Evolutionary conservation across 768 basidiomycete species (phyloP).

Genomic region (Serendipita vermifera): DNA sequence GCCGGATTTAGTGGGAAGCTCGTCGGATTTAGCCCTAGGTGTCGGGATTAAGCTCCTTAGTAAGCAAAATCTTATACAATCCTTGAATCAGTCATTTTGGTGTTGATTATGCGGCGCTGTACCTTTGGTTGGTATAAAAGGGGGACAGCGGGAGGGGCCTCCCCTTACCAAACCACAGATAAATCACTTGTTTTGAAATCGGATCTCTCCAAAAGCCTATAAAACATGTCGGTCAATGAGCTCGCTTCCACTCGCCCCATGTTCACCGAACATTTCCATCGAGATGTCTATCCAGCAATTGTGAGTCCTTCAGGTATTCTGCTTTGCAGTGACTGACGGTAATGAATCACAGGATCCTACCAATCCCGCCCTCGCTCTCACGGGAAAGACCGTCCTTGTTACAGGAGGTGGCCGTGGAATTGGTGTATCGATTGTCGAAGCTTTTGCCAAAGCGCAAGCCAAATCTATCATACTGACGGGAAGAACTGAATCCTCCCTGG

Average conservation of each 20-base stretch:
- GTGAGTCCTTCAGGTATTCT: not conserved
- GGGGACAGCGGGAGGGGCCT: too few species aligned
- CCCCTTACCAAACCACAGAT: too few species aligned
- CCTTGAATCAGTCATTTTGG: too few species aligned
- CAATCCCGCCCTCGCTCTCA: not conserved
- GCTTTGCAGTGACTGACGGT: too few species aligned
- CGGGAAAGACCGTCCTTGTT: conserved; percentile 1
- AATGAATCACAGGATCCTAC: not conserved
- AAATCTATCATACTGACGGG: conserved; percentile 1
- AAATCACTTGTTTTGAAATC: too few species aligned
- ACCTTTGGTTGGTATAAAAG: too few species aligned
- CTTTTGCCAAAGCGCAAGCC: conserved; percentile 1
- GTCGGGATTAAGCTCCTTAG: too few species aligned
- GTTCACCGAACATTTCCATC: not conserved
- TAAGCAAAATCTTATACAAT: too few species aligned
- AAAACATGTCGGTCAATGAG: not conserved
- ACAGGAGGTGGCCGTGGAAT: not conserved
- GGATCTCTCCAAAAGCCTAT: too few species aligned
- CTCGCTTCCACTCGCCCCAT: not conserved
- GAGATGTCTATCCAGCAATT: not conserved
- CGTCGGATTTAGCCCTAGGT: too few species aligned
- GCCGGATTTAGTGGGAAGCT: too few species aligned
- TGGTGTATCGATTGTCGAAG: not conserved
- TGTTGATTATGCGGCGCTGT: too few species aligned
- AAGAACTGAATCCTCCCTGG: not conserved